Evolutionary conservation across 495 filamentous ascomycete genomes (phyloP).

Genomic region (Cryomyces antarcticus): DNA sequence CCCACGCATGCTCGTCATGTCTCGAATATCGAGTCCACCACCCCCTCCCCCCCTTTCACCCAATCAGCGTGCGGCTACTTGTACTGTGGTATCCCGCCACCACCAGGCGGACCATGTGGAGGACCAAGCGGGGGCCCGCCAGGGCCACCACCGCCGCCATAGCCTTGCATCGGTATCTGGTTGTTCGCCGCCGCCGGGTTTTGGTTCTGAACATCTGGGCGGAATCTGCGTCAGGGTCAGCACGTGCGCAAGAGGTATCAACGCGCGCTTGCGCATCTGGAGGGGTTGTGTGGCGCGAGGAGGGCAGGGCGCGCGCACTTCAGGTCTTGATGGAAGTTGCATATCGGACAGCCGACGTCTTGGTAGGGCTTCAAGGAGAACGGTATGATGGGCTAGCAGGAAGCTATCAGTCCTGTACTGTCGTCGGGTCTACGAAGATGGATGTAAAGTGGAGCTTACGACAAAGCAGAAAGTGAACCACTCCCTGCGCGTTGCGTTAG

Average conservation of each 20-base stretch:
- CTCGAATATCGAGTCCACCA: too few species aligned
- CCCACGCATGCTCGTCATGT: too few species aligned
- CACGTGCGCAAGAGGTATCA: too few species aligned
- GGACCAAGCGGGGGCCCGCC: not conserved
- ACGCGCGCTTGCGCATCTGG: too few species aligned
- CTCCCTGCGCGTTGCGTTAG: conserved; percentile 11
- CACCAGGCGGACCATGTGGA: too few species aligned
- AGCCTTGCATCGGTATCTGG: conserved; percentile 13
- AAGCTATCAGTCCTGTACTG: not conserved
- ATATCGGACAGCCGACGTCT: conserved; percentile 22
- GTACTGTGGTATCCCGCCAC: too few species aligned
- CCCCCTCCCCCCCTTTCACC: too few species aligned
- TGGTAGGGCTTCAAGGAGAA: conserved; percentile 20
- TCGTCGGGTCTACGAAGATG: not conserved
- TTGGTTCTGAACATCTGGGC: conserved; percentile 19
- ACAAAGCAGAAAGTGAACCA: conserved; percentile 28
- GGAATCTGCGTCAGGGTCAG: not conserved
- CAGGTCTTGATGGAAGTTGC: conserved; percentile 23
- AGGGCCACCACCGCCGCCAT: conserved; percentile 1
- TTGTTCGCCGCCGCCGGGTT: not conserved
- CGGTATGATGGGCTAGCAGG: conserved; percentile 15
- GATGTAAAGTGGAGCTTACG: not conserved
- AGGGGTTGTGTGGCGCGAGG: too few species aligned
- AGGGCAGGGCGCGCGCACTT: conserved; percentile 7
- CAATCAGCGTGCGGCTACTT: too few species aligned